phyloP scores from a whole-genome alignment of 2,329 filamentous ascomycete species.

The Pseudocercospora fijiensis region DNA sequence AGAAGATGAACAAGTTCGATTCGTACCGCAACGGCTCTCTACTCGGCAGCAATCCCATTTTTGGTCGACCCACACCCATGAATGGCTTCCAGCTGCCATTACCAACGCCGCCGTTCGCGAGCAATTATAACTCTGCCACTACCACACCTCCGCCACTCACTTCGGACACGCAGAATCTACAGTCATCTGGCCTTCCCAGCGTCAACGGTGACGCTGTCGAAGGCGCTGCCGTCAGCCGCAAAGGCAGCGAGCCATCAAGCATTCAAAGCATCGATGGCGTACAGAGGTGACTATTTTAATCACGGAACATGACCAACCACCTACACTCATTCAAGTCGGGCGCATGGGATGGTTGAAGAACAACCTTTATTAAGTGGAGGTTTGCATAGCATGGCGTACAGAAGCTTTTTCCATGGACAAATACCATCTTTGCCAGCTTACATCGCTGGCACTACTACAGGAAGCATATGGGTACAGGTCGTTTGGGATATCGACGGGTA shows the following conservation, averaged over 20 bases:
- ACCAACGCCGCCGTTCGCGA: conserved; percentile 24
- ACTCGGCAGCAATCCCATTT: conserved; percentile 2
- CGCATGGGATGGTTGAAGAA: background rate
- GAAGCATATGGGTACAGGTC: conserved; percentile 14
- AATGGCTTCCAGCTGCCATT: conserved; percentile 17
- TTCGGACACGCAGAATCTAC: conserved; percentile 32
- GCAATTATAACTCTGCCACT: conserved; percentile 31
- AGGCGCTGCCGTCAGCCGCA: conserved; percentile 33
- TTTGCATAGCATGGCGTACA: conserved; percentile 7
- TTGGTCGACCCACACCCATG: conserved; percentile 6
- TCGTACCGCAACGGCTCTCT: conserved; percentile 25
- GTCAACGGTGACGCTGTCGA: conserved; percentile 39
- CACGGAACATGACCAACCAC: background rate
- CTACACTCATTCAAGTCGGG: background rate
- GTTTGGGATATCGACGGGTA: background rate
- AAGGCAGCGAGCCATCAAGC: conserved; percentile 30
- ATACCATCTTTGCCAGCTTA: conserved; percentile 2
- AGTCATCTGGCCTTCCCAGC: conserved; percentile 33
- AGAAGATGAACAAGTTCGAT: conserved; percentile 50
- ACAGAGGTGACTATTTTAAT: conserved; percentile 18
- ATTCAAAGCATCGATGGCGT: conserved; percentile 20
- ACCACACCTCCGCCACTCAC: conserved; percentile 34
- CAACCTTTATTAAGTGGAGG: background rate
- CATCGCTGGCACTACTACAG: conserved; percentile 5
- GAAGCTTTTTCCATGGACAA: conserved; percentile 6